These are phyloP conservation scores for Domatiomyces catenatus DNA, from an alignment of 2,329 filamentous ascomycete genomes.

Conservation along the genomic window DNA sequence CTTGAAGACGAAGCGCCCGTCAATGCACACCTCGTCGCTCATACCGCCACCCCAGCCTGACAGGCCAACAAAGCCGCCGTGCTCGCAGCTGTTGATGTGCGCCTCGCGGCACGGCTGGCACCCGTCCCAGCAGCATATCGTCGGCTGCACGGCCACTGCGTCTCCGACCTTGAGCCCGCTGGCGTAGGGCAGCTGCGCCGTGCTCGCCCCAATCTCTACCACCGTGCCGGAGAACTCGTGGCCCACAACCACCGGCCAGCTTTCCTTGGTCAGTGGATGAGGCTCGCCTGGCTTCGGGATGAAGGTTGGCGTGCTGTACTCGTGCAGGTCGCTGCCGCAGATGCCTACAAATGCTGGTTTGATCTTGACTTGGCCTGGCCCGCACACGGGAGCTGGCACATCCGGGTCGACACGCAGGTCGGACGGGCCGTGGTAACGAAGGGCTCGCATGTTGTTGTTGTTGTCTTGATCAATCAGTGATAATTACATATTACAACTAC, in stretches of 20 bases:
- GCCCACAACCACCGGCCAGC: conserved; percentile 44
- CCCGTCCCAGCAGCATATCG: conserved; percentile 37
- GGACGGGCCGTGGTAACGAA: conserved; percentile 23
- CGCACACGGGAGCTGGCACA: conserved; percentile 25
- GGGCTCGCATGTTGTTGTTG: conserved; percentile 20
- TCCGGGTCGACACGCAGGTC: conserved; percentile 24
- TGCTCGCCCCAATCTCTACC: conserved; percentile 37
- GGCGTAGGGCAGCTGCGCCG: conserved; percentile 23
- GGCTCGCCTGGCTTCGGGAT: conserved; percentile 31
- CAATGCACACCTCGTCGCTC: conserved; percentile 39
- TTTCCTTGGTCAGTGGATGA: conserved; percentile 43
- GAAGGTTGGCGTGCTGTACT: conserved; percentile 37
- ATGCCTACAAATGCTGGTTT: conserved; percentile 5
- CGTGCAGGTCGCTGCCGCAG: conserved; percentile 25
- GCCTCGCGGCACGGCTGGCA: conserved; percentile 41
- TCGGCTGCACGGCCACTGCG: conserved; percentile 45
- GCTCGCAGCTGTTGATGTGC: conserved; percentile 43
- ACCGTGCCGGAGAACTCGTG: conserved; percentile 51
- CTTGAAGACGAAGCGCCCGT: conserved; percentile 33
- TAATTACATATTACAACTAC: no score
- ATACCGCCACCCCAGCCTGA: conserved; percentile 40
- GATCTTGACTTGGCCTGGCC: conserved; percentile 35
- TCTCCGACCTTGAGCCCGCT: conserved; percentile 38
- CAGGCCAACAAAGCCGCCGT: conserved; percentile 38
- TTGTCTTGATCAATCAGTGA: not conserved